phyloP scores from a whole-genome alignment of 1,284 basidiomycete species.

The Kwoniella shivajii region DNA sequence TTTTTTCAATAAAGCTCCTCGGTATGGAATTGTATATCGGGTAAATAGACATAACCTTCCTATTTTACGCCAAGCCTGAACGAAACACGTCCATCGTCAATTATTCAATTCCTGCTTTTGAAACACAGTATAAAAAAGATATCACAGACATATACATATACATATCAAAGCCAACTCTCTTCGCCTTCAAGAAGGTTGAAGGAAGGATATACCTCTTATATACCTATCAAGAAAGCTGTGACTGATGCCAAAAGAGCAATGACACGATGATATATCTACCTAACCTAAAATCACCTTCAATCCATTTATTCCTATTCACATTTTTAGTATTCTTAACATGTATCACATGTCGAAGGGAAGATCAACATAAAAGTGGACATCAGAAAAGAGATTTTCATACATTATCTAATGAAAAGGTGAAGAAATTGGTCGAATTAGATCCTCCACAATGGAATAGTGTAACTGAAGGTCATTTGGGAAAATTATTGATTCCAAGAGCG shows the following conservation, averaged over 20 bases:
- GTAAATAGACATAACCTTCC: too few species aligned
- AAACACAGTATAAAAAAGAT: too few species aligned
- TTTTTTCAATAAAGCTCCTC: too few species aligned
- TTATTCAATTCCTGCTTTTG: too few species aligned
- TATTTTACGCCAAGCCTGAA: too few species aligned
- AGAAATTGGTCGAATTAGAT: slow-evolving; percentile 24
- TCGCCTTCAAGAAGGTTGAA: too few species aligned
- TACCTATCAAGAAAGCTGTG: background rate
- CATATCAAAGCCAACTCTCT: too few species aligned
- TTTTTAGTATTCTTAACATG: background rate
- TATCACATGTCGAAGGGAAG: background rate
- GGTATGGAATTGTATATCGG: too few species aligned
- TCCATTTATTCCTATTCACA: background rate
- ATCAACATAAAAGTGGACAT: background rate
- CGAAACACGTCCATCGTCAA: too few species aligned
- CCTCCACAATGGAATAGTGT: slow-evolving; percentile 46
- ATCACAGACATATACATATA: too few species aligned
- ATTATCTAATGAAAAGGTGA: slow-evolving; percentile 18
- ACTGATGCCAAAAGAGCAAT: slow-evolving; percentile 1
- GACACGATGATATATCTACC: background rate
- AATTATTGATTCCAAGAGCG: slow-evolving; percentile 76
- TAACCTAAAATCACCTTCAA: background rate
- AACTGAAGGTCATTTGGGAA: slow-evolving; percentile 64
- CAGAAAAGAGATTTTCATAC: slow-evolving; percentile 13
- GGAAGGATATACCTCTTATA: too few species aligned